Conservation (phyloP, 192 early-diverging fungal genomes). For the Phycomyces nitens region DNA sequence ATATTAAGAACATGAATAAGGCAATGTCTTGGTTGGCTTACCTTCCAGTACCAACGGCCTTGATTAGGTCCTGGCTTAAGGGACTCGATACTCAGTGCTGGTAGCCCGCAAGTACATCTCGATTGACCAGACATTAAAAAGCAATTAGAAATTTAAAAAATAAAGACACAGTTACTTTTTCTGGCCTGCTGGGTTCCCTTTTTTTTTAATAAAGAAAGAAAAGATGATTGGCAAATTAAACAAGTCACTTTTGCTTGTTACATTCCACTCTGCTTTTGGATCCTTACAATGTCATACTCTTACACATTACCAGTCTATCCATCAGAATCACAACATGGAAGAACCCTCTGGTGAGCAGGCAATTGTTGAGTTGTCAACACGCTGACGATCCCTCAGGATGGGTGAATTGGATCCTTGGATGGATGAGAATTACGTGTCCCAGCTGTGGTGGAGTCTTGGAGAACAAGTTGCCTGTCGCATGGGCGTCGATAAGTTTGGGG, state of each 20-base stretch:
- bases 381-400: slow-evolving; percentile 5
- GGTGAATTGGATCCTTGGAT: slow-evolving; percentile 16
- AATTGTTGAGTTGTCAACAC: neutral
- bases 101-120: neutral
- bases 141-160: neutral
- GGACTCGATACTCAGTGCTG: neutral
- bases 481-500: slow-evolving; percentile 15
- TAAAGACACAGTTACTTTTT: neutral
- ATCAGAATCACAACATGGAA: no score
- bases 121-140: neutral
- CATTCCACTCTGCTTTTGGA: no score
- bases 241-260: no score
- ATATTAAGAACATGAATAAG: neutral
- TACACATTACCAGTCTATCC: no score
- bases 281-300: no score
- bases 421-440: slow-evolving; percentile 16
- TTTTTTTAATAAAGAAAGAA: no score
- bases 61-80: neutral
- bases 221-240: no score
- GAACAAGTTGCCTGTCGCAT: slow-evolving; percentile 17
- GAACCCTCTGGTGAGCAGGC: no score
- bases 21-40: neutral
- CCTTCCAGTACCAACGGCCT: slow-evolving; percentile 8
- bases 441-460: slow-evolving; percentile 16
- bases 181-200: no score